A percentile compares a stretch with the other conserved stretches of the same genome.
Conservation (phyloP, 345 rosid species). For the Salix arbutifolia region DNA sequence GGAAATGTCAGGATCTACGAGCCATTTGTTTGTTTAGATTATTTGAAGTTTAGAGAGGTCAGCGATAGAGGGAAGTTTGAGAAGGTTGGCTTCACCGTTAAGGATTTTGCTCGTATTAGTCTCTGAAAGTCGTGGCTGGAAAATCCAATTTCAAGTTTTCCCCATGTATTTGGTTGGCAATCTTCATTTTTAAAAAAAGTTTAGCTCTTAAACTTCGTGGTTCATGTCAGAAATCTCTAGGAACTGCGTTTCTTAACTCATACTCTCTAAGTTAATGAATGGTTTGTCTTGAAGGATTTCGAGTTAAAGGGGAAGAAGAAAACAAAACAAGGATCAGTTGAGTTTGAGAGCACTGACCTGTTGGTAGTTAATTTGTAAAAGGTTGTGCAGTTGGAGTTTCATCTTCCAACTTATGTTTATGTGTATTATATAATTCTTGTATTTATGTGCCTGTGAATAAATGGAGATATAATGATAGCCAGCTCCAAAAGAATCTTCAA, state of each 20-base stretch:
- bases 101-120: constrained; percentile 36
- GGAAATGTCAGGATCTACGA: constrained; percentile 16
- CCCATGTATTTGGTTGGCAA: neutral
- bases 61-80: constrained; percentile 39
- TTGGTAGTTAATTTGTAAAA: constrained; percentile 16
- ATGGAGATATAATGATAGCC: neutral
- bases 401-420: constrained; percentile 15
- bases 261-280: neutral
- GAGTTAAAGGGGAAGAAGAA: neutral
- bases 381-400: constrained; percentile 13
- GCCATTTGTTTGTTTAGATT: constrained; percentile 40
- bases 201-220: neutral
- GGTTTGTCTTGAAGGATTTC: neutral
- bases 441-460: neutral
- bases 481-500: neutral
- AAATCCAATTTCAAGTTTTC: neutral
- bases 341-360: constrained; percentile 3
- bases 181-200: neutral
- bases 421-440: neutral
- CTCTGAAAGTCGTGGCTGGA: neutral
- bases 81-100: constrained; percentile 42
- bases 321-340: neutral
- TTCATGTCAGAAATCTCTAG: neutral
- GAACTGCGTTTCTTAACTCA: neutral
- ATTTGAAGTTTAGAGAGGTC: constrained; percentile 36